A percentile compares a stretch with the other conserved stretches of the same genome.
These are phyloP conservation scores for Poa pratensis DNA, from an alignment of 176 grass and related monocot genomes.

Conservation along the genomic window DNA sequence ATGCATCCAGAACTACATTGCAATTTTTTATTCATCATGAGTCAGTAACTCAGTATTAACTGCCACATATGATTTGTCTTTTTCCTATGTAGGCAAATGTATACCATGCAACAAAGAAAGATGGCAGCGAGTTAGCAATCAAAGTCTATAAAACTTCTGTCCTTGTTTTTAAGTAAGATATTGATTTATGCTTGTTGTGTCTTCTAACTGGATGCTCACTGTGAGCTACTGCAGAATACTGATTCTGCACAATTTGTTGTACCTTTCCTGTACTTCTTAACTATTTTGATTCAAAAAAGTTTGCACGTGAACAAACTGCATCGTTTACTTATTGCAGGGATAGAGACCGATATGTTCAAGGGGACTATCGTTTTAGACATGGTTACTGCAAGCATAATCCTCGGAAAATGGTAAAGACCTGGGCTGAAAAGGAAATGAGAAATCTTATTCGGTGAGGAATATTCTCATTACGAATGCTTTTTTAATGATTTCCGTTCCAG, in stretches of 20 bases:
- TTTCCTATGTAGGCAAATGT: conserved; percentile 81
- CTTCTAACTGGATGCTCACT: conserved; percentile 22
- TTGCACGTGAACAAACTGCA: conserved; percentile 31
- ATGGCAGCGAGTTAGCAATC: conserved; percentile 88
- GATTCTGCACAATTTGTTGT: conserved; percentile 22
- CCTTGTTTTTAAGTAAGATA: conserved; percentile 96
- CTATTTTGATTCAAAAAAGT: conserved; percentile 4
- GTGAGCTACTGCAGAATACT: conserved; percentile 27
- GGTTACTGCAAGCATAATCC: conserved; percentile 99
- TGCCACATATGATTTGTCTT: background rate
- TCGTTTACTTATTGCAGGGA: conserved; percentile 68
- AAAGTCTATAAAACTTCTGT: conserved; percentile 99
- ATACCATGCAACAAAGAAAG: conserved; percentile 89
- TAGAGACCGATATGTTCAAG: conserved; percentile 96
- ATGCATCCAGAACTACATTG: background rate
- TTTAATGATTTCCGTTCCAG: background rate
- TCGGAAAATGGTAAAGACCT: conserved; percentile 98
- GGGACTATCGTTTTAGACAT: conserved; percentile 97
- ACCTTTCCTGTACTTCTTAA: background rate
- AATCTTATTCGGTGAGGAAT: conserved; percentile 77
- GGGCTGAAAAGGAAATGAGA: conserved; percentile 97
- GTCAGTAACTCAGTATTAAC: conserved; percentile 2
- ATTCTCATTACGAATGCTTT: conserved; percentile 15
- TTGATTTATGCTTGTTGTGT: conserved; percentile 7
- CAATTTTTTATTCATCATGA: background rate